Conservation (phyloP, 345 rosid species). For the Populus alba region DNA sequence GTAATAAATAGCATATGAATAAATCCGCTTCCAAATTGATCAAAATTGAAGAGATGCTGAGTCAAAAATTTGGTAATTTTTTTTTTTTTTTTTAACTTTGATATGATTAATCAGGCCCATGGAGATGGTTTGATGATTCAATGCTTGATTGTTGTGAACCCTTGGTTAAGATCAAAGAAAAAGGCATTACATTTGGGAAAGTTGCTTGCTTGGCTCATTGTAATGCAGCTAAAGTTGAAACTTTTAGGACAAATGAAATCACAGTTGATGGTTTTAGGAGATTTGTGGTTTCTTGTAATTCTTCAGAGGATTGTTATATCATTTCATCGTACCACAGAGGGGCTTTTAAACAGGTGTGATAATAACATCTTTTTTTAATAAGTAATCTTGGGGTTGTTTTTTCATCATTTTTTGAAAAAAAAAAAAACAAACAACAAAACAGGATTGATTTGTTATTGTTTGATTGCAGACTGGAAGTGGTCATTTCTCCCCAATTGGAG, state of each 20-base stretch:
- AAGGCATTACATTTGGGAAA: conserved; percentile 36
- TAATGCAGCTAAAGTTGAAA: conserved; percentile 35
- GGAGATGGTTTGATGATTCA: conserved; percentile 46
- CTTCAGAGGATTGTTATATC: conserved; percentile 29
- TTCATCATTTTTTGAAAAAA: background rate
- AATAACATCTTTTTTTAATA: background rate
- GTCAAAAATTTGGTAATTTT: background rate
- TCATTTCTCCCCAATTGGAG: conserved; percentile 96
- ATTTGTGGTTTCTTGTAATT: conserved; percentile 21
- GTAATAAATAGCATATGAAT: conserved; percentile 1
- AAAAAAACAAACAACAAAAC: too few species aligned
- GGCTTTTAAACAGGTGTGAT: conserved; percentile 31
- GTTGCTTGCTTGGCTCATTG: conserved; percentile 39
- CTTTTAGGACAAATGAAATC: conserved; percentile 22
- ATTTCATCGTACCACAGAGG: conserved; percentile 31
- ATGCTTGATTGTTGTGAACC: conserved; percentile 45
- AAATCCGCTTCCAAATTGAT: background rate
- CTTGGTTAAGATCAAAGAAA: conserved; percentile 22
- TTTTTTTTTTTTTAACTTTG: background rate
- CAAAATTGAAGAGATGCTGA: background rate
- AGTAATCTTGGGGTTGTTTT: background rate
- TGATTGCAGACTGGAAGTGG: conserved; percentile 71
- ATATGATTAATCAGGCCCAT: conserved; percentile 26
- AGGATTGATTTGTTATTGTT: too few species aligned
- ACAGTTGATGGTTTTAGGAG: conserved; percentile 26